Conservation (phyloP, 139 green algal genomes). For the Deuterostichococcus epilithicus region DNA sequence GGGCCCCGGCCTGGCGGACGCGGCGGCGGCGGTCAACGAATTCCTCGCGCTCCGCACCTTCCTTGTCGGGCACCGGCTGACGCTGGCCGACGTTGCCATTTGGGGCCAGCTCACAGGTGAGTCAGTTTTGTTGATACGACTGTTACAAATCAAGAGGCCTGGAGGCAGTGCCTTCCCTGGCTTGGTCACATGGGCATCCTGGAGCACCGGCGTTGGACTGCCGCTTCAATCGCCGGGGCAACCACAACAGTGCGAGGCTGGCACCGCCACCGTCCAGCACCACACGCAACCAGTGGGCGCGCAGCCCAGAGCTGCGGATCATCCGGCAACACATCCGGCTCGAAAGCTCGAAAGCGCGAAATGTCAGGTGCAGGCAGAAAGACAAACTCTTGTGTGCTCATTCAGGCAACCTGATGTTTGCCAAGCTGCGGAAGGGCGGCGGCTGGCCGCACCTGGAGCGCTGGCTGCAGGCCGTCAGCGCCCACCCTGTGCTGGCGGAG, state of each 20-base stretch:
- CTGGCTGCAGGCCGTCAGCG: conserved; percentile 68
- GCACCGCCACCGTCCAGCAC: too few relatives aligned
- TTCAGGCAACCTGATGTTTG: conserved; percentile 58
- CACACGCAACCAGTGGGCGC: too few relatives aligned
- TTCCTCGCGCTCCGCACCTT: conserved; percentile 80
- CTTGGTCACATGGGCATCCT: too few relatives aligned
- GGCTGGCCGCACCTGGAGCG: conserved; percentile 67
- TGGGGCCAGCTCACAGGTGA: conserved; percentile 76
- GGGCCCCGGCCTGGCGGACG: conserved; percentile 58
- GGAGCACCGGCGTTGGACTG: too few relatives aligned
- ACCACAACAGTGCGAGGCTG: too few relatives aligned
- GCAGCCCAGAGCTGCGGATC: too few relatives aligned
- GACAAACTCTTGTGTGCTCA: not conserved
- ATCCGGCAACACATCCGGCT: too few relatives aligned
- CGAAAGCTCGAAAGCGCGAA: too few relatives aligned
- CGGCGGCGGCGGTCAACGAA: conserved; percentile 52
- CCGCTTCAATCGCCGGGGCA: too few relatives aligned
- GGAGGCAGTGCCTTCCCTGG: not conserved
- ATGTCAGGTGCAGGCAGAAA: too few relatives aligned
- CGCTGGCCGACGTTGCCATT: conserved; percentile 77
- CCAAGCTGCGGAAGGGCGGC: conserved; percentile 50
- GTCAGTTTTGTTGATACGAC: not conserved
- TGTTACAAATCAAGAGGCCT: not conserved
- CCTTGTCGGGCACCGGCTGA: conserved; percentile 73
- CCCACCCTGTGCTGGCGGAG: conserved; percentile 37